phyloP scores from a whole-genome alignment of 2,329 filamentous ascomycete genomes.

The Ambrosiella cleistominuta region DNA sequence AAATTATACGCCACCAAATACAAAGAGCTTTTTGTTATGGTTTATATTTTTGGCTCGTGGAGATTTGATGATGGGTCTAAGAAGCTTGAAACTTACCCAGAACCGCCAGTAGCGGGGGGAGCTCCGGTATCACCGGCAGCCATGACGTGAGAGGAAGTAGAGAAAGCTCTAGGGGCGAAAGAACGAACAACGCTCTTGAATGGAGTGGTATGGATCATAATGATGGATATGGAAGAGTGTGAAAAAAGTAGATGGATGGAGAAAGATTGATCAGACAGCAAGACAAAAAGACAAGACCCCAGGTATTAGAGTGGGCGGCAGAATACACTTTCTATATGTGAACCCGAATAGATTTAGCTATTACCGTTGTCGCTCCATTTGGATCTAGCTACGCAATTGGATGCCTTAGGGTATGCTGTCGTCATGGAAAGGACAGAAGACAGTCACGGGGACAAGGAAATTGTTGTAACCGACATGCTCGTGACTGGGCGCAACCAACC shows the following conservation, averaged over 20 bases:
- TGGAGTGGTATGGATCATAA: slow-evolving; percentile 52
- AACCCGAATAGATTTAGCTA: background rate
- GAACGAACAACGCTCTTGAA: slow-evolving; percentile 35
- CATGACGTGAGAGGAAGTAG: slow-evolving; percentile 46
- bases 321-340: background rate
- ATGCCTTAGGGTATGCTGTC: slow-evolving; percentile 4
- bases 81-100: slow-evolving; percentile 27
- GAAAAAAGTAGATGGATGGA: background rate
- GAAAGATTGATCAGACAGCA: background rate
- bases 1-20: no score
- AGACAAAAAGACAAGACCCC: background rate
- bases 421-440: background rate
- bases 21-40: no score
- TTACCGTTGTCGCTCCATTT: background rate
- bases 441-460: background rate
- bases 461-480: background rate
- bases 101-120: slow-evolving; percentile 34
- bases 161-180: slow-evolving; percentile 35
- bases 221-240: slow-evolving; percentile 14
- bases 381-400: slow-evolving; percentile 9
- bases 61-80: background rate
- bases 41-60: background rate
- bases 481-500: background rate
- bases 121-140: slow-evolving; percentile 52
- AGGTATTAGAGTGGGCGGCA: background rate